Percentiles rank a stretch among this genome's conserved stretches.
phyloP scores from a whole-genome alignment of 331 rosid genomes.

The Ulmus americana region DNA sequence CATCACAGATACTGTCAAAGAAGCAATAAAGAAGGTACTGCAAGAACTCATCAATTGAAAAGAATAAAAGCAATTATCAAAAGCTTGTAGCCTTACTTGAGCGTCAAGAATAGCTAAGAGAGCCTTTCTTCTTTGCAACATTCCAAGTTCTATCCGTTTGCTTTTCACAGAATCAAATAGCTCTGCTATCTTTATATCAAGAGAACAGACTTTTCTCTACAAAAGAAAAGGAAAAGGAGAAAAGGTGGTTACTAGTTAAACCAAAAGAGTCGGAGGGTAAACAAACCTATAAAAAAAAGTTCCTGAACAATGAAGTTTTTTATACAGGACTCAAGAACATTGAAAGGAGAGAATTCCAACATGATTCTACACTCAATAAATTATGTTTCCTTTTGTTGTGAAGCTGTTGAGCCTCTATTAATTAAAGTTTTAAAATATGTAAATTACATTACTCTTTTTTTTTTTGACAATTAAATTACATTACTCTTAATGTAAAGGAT shows the following conservation, averaged over 20 bases:
- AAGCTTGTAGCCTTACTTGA: constrained; percentile 46
- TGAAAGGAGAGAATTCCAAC: too few relatives aligned
- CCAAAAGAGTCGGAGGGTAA: neutral
- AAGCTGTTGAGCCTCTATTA: too few relatives aligned
- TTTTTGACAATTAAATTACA: too few relatives aligned
- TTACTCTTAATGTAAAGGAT: too few relatives aligned
- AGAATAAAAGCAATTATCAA: constrained; percentile 14
- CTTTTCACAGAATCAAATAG: constrained; percentile 51
- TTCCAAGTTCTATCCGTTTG: constrained; percentile 52
- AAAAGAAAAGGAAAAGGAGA: constrained; percentile 20
- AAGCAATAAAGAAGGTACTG: constrained; percentile 5
- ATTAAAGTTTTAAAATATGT: neutral
- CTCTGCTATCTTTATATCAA: constrained; percentile 44
- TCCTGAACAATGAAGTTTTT: too few relatives aligned
- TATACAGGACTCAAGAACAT: too few relatives aligned
- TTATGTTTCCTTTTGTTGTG: too few relatives aligned
- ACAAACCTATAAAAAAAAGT: neutral
- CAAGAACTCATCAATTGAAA: constrained; percentile 12
- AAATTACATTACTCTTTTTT: too few relatives aligned
- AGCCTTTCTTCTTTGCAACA: constrained; percentile 50
- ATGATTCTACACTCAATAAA: too few relatives aligned
- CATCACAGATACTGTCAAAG: neutral
- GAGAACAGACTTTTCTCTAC: constrained; percentile 62
- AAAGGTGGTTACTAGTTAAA: neutral
- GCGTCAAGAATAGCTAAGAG: constrained; percentile 57